A percentile compares a stretch with the other conserved stretches of the same genome.
Evolutionary conservation across 306 rosid genomes (phyloP).

Genomic region (Dryas drummondii): DNA sequence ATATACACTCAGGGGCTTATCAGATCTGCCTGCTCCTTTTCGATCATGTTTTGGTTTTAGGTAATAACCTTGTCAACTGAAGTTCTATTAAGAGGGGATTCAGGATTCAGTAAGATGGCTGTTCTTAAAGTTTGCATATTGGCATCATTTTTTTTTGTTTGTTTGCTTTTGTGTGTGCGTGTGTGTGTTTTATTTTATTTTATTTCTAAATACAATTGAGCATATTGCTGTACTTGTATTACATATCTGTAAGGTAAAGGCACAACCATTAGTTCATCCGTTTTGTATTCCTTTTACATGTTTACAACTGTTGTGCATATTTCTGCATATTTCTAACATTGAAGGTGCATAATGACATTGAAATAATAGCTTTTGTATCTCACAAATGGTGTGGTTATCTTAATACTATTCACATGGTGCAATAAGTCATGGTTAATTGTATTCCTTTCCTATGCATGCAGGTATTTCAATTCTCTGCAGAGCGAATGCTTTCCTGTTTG

Average conservation of each 20-base stretch:
- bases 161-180: too few relatives aligned
- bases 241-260: not conserved
- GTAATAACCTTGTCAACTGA: constrained; percentile 33
- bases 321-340: not conserved
- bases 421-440: not conserved
- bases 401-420: not conserved
- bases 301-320: not conserved
- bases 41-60: constrained; percentile 86
- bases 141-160: not conserved
- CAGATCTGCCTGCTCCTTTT: too few relatives aligned
- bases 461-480: constrained; percentile 95
- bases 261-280: not conserved
- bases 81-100: constrained; percentile 14
- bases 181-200: not conserved
- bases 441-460: constrained; percentile 26
- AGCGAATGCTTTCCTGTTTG: constrained; percentile 93
- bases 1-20: too few relatives aligned
- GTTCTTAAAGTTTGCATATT: not conserved
- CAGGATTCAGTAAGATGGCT: constrained; percentile 17
- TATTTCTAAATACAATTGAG: not conserved
- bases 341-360: not conserved
- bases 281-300: not conserved
- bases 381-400: not conserved
- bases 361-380: not conserved
- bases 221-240: not conserved